Evolutionary conservation across 2,329 filamentous ascomycete species (phyloP).

Genomic region (Monosporascus sp.): DNA sequence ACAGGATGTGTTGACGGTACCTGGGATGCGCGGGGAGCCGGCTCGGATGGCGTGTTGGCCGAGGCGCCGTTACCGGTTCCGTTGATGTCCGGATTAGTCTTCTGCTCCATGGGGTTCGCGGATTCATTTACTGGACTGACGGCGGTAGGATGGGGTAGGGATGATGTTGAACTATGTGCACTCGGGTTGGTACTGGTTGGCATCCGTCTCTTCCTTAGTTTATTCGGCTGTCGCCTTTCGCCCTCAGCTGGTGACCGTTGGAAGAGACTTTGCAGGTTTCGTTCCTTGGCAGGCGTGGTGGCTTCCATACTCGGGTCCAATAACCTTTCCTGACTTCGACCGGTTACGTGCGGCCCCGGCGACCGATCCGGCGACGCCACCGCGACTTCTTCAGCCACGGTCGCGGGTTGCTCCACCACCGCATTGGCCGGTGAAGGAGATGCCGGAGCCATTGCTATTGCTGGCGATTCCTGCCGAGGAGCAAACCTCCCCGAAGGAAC

Average conservation of each 20-base stretch:
- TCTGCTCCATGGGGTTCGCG: constrained; percentile 41
- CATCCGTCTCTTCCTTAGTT: constrained; percentile 80
- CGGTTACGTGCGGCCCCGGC: constrained; percentile 27
- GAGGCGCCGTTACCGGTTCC: constrained; percentile 18
- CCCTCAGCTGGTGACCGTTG: constrained; percentile 61
- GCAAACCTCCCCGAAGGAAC: constrained; percentile 64
- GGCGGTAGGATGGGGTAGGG: constrained; percentile 48
- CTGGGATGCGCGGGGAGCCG: constrained; percentile 43
- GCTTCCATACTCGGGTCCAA: constrained; percentile 36
- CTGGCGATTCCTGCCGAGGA: constrained; percentile 27
- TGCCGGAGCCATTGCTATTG: constrained; percentile 36
- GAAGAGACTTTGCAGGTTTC: constrained; percentile 65
- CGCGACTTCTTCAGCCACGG: constrained; percentile 25
- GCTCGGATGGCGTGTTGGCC: constrained; percentile 34
- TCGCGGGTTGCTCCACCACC: constrained; percentile 28
- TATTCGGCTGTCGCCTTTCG: constrained; percentile 75
- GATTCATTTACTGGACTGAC: constrained; percentile 42
- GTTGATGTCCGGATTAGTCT: constrained; percentile 10
- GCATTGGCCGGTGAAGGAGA: constrained; percentile 45
- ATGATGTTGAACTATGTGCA: constrained; percentile 84
- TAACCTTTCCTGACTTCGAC: constrained; percentile 45
- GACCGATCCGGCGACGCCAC: constrained; percentile 19
- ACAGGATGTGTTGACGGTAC: constrained; percentile 34
- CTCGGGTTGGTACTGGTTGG: constrained; percentile 76
- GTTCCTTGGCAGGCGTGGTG: constrained; percentile 58